Base-by-base conservation (phyloP, 179 eudicot species). In the Silene noctiflora region DNA sequence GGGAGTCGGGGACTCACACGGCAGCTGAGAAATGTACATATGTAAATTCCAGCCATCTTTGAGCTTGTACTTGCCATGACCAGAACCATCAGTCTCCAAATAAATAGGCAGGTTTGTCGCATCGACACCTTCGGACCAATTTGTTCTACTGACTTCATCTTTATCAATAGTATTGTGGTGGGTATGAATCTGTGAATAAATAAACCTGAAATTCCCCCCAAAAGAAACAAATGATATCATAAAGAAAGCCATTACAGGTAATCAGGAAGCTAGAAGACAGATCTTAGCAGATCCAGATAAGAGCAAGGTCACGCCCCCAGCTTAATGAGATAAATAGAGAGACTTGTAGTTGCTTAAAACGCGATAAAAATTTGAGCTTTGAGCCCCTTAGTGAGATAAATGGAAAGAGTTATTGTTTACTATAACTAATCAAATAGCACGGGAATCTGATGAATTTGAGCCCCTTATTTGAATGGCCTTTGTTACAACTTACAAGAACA, bases 11-110 rank as follows among this genome's bases (percentile, higher is more conserved):
- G 12, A 85, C 97, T 85, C 75, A 92, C 98, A 94, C 66, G 98
- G 98, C 72, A 92, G 81, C 80, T 94, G 98, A 17, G 98, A 94
- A 74, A 92, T 83, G 77, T 94, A 94, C 81, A 94, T 65, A 81
- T 94, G 98, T 33, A 92, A 86, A 77, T 85, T 81, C 94, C 92
- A 94, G 53, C 91, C 96, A 61, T 79, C 85, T 82, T 75, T 91
- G 77, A 94, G 51, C 83, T 76, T 85, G 87, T 80, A 88, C 75
- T 83, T 89, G 75, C 85, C 75, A 75, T 48, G 71, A 67, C 78
- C 84, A 76, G 69, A 75, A 59, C 61, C 71, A 72, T 83, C 84
- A 5, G 81, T 67, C 73, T 83, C 91, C 85, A 88, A 61, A 70
- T 62, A 81, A 69, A 88, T 76, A 71, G 84, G 83, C 44, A 86